A percentile compares a stretch with the other conserved stretches of the same genome.
Evolutionary conservation across 2,329 filamentous ascomycete species (phyloP).

Genomic region (Ophiostoma montium): DNA sequence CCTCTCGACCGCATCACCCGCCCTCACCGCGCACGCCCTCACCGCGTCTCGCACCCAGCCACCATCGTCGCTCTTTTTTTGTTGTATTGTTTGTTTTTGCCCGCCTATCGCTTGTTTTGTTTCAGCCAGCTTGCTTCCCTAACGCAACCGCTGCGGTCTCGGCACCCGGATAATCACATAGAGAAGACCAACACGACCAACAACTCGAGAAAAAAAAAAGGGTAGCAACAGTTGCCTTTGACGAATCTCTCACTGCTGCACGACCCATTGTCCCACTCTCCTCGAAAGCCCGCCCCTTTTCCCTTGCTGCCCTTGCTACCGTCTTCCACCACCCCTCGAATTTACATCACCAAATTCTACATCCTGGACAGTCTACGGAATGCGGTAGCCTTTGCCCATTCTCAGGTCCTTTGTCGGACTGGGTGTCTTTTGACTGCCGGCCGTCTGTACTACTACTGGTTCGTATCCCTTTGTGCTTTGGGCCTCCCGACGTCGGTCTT

Average conservation of each 20-base stretch:
- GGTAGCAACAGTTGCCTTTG: too few species aligned
- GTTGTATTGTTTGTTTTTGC: not conserved
- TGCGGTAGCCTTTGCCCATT: conserved; percentile 42
- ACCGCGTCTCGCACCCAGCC: not conserved
- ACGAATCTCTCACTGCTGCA: too few species aligned
- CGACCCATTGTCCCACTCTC: too few species aligned
- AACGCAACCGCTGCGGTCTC: conserved; percentile 4
- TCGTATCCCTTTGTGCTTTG: conserved; percentile 1
- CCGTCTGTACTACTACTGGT: not conserved
- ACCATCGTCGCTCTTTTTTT: conserved; percentile 1
- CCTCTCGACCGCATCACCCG: not conserved
- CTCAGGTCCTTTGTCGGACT: conserved; percentile 50
- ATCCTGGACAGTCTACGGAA: conserved; percentile 25
- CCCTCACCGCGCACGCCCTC: not conserved
- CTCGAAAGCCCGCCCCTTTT: not conserved
- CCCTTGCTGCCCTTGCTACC: not conserved
- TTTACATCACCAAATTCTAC: not conserved
- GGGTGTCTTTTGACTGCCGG: conserved; percentile 8
- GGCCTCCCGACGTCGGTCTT: not conserved
- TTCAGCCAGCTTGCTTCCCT: not conserved
- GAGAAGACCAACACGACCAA: not conserved
- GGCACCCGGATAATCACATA: not conserved
- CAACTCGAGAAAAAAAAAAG: not conserved
- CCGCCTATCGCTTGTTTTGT: not conserved
- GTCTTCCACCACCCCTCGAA: not conserved